Evolutionary conservation across 352 stramenopile species (phyloP).

Genomic region (Globisporangium sylvaticum): DNA sequence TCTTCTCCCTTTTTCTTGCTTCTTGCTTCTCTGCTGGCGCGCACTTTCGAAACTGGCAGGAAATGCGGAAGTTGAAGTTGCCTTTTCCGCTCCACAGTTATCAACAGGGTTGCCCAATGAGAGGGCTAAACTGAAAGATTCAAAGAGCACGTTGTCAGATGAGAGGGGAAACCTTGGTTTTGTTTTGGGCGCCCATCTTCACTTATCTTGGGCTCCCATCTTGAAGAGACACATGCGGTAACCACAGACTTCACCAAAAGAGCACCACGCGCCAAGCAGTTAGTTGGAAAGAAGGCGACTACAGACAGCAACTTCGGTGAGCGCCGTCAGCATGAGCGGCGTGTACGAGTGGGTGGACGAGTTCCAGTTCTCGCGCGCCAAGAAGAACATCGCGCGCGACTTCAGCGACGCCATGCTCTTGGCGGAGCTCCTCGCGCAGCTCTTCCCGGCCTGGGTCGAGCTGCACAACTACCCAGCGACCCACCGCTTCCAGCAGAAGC

Average conservation of each 20-base stretch:
- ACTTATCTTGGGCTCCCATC: not conserved
- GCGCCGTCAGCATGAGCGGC: conserved; percentile 16
- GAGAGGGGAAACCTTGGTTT: not conserved
- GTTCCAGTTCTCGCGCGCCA: conserved; percentile 41
- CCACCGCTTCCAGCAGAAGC: conserved; percentile 41
- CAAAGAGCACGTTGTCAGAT: not conserved
- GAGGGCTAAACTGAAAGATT: not conserved
- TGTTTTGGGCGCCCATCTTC: not conserved
- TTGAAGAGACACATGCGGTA: not conserved
- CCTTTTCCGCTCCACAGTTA: conserved; percentile 1
- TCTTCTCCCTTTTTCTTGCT: not conserved
- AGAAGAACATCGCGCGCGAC: conserved; percentile 35
- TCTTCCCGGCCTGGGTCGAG: conserved; percentile 41
- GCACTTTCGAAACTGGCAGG: not conserved
- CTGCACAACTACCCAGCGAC: conserved; percentile 45
- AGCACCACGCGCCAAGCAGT: not conserved
- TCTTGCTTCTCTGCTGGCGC: not conserved
- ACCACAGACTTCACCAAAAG: not conserved
- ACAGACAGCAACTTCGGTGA: not conserved
- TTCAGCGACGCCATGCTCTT: conserved; percentile 55
- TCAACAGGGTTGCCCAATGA: not conserved
- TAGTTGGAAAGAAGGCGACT: not conserved
- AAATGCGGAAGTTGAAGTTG: conserved; percentile 16
- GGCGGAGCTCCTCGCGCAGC: conserved; percentile 44
- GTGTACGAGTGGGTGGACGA: conserved; percentile 38